These are phyloP conservation scores for Nitzschia putrida DNA, from an alignment of 108 stramenopile species.

Conservation along the genomic window DNA sequence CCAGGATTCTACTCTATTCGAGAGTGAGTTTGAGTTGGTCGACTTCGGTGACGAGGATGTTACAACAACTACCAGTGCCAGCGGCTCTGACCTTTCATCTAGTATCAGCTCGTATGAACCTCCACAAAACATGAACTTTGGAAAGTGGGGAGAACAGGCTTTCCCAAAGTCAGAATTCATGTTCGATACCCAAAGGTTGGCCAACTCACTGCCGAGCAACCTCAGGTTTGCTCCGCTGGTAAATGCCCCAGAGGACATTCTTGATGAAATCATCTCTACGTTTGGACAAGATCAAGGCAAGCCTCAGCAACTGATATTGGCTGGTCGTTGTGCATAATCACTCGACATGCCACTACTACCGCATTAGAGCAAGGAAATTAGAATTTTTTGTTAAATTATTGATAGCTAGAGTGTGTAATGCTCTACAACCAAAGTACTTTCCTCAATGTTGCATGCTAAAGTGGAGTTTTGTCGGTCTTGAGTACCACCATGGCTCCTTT, in stretches of 20 bases:
- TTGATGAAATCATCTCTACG: constrained; percentile 17
- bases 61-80: neutral
- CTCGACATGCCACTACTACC: too few relatives aligned
- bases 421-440: too few relatives aligned
- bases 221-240: neutral
- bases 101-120: neutral
- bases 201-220: too few relatives aligned
- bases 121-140: neutral
- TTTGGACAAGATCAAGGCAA: neutral
- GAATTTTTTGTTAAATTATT: too few relatives aligned
- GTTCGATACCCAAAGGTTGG: neutral
- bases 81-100: neutral
- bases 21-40: constrained; percentile 2
- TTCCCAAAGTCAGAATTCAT: neutral
- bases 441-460: too few relatives aligned
- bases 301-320: neutral
- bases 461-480: too few relatives aligned
- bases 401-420: too few relatives aligned
- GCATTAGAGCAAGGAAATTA: too few relatives aligned
- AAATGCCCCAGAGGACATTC: constrained; percentile 8
- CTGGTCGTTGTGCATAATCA: too few relatives aligned
- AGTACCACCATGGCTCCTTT: too few relatives aligned
- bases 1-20: neutral
- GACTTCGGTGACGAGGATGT: neutral
- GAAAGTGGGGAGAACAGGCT: neutral